Base-by-base conservation (phyloP, 257 asterid genomes). In the Fraxinus excelsior region DNA sequence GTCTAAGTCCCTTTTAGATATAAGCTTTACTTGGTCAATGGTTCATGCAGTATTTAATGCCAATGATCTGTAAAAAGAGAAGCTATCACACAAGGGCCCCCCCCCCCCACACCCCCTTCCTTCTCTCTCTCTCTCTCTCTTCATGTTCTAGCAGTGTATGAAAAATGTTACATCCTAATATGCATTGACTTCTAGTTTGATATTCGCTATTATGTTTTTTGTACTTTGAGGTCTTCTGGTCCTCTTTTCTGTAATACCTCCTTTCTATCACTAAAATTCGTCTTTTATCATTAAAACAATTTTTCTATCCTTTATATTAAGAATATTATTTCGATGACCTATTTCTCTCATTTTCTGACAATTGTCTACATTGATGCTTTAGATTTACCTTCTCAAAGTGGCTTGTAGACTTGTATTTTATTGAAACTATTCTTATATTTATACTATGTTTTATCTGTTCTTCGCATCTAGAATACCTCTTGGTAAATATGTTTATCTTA, bases 401-500 rank as follows among this genome's bases (percentile, higher is more conserved):
- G n/a, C 56, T 14, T 46, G 4, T 46, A 0, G 74, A 44, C 70
- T 67, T 42, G 37, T 64, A 67, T 64, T 42, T 42, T 78, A 23
- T 51, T 66, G 40, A 38, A 68, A 21, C 25, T 70, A 19, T 32
- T 42, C 3, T 67, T 56, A 19, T 37, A 74, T 26, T 10, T 76
- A 40, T 70, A 18, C 81, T 67, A 23, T 65, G 68, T 60, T 34
- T 67, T 53, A 70, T 19, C 74, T 60, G 56, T 67, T 71, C 32
- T 49, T 16, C 49, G 35, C 29, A 6, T 60, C 21, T 21, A 38
- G 38, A 73, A 51, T 28, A 44, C 67, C 23, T 18, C 29, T 7
- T 68, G 25, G 42, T 68, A 3, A 2, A 18, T 34, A 9, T 19
- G 35, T 35, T 4, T 35, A 35, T 67, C 31, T 68, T 6, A 68